Percentiles rank a stretch among this genome's conserved stretches.
phyloP scores from a whole-genome alignment of 805 yeast genomes.

The Pichia cabralensis region DNA sequence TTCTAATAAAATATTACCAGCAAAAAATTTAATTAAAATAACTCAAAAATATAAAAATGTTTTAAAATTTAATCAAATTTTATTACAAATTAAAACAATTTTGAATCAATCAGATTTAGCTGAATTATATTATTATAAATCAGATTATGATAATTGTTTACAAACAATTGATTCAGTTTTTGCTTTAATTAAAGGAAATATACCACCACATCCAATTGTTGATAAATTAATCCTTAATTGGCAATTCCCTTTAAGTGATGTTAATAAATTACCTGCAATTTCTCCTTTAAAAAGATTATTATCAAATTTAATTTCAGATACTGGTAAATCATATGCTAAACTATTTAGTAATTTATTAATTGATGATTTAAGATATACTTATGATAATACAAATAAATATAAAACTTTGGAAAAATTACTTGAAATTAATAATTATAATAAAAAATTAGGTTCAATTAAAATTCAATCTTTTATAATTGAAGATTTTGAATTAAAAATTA shows the following conservation, averaged over 20 bases:
- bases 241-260: conserved; percentile 35
- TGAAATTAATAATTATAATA: conserved; percentile 32
- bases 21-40: conserved; percentile 39
- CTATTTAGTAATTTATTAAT: conserved; percentile 47
- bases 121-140: conserved; percentile 33
- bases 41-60: conserved; percentile 48
- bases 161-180: conserved; percentile 50
- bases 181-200: conserved; percentile 46
- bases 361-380: conserved; percentile 52
- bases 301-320: conserved; percentile 44
- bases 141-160: conserved; percentile 44
- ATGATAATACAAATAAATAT: conserved; percentile 21
- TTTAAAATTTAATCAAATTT: conserved; percentile 49
- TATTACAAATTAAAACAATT: conserved; percentile 42
- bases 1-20: conserved; percentile 37
- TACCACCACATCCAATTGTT: conserved; percentile 20
- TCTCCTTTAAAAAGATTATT: conserved; percentile 41
- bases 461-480: conserved; percentile 44
- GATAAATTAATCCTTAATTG: conserved; percentile 27
- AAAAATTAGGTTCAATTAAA: conserved; percentile 48
- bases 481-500: conserved; percentile 54
- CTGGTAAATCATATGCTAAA: conserved; percentile 58
- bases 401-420: conserved; percentile 1
- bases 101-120: conserved; percentile 39
- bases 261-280: conserved; percentile 41